A percentile compares a stretch with the other conserved stretches of the same genome.
These are phyloP conservation scores for Talaromyces albobiverticillius DNA, from an alignment of 2,329 filamentous ascomycete species.

Conservation along the genomic window DNA sequence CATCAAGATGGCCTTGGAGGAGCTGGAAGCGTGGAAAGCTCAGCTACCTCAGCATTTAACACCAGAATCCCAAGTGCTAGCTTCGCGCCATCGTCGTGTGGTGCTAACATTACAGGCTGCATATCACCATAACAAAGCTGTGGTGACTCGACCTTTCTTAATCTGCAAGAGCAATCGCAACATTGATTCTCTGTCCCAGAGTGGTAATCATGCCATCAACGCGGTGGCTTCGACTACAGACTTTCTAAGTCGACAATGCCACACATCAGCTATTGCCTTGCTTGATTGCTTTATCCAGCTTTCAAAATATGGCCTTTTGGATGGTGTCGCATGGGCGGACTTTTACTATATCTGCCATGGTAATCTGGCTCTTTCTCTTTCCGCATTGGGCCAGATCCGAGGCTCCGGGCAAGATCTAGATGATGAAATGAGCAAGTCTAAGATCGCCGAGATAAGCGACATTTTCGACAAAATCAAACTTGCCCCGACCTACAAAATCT, in stretches of 20 bases:
- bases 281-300: slow-evolving; percentile 29
- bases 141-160: slow-evolving; percentile 30
- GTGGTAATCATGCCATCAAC: slow-evolving; percentile 13
- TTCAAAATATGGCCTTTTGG: slow-evolving; percentile 30
- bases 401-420: background rate
- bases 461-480: slow-evolving; percentile 3
- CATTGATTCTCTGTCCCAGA: slow-evolving; percentile 7
- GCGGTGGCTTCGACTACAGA: slow-evolving; percentile 18
- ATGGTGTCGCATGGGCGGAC: slow-evolving; percentile 35
- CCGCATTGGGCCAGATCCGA: slow-evolving; percentile 13
- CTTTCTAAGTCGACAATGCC: slow-evolving; percentile 22
- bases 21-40: slow-evolving; percentile 24
- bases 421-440: background rate
- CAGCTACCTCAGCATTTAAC: slow-evolving; percentile 22
- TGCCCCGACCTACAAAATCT: slow-evolving; percentile 14
- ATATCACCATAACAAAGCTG: slow-evolving; percentile 32
- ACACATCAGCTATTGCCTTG: slow-evolving; percentile 31
- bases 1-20: slow-evolving; percentile 18
- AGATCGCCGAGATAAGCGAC: slow-evolving; percentile 3
- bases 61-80: slow-evolving; percentile 14
- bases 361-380: slow-evolving; percentile 30
- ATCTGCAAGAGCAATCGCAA: slow-evolving; percentile 17
- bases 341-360: slow-evolving; percentile 37
- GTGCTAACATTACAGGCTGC: slow-evolving; percentile 31
- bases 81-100: slow-evolving; percentile 22